Evolutionary conservation across 306 rosid species (phyloP).

Genomic region (Purshia tridentata): DNA sequence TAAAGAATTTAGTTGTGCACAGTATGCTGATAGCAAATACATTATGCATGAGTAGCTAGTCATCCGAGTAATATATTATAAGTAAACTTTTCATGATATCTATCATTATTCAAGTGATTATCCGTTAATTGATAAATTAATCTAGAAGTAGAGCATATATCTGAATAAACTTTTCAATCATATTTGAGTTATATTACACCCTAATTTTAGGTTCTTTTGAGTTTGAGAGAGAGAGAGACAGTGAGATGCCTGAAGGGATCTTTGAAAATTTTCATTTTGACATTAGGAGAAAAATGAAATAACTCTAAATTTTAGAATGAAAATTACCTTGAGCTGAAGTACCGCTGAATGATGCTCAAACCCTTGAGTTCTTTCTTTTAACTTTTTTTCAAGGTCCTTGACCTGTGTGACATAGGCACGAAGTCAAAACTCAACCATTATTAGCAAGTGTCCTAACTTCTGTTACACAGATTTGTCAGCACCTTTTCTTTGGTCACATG

Average conservation of each 20-base stretch:
- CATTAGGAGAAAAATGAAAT: neutral
- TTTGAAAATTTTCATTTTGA: neutral
- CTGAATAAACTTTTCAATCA: neutral
- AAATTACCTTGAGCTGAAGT: constrained; percentile 11
- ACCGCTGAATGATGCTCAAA: constrained; percentile 1
- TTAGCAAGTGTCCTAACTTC: neutral
- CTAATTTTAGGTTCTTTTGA: neutral
- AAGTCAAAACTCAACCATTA: neutral
- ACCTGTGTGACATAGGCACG: constrained; percentile 14
- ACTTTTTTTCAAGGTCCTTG: constrained; percentile 24
- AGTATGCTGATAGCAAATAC: neutral
- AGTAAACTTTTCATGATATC: neutral
- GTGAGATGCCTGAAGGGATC: neutral
- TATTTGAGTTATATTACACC: neutral
- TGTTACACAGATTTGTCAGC: neutral
- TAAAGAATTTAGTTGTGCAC: neutral
- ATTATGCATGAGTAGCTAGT: neutral
- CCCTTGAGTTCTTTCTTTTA: constrained; percentile 15
- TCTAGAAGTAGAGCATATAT: neutral
- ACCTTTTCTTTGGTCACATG: neutral
- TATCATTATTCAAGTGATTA: neutral
- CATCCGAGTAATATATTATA: neutral
- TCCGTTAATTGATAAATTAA: neutral
- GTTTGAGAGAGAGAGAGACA: neutral
- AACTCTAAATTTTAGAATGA: neutral